Evolutionary conservation across 305 asterid species (phyloP).

Genomic region (Salvia sclarea): DNA sequence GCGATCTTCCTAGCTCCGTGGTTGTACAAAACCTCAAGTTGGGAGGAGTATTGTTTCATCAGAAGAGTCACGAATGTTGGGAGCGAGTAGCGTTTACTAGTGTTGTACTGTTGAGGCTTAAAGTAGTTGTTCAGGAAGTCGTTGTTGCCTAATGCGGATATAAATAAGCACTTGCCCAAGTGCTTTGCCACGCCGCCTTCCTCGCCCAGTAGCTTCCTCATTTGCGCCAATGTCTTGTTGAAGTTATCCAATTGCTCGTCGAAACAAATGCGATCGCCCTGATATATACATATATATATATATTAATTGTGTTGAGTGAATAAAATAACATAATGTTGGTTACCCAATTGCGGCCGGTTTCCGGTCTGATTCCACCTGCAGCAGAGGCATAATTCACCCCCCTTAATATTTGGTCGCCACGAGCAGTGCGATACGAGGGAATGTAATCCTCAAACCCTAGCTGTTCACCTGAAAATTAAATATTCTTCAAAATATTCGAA

Average conservation of each 20-base stretch:
- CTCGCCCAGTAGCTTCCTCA: constrained; percentile 56
- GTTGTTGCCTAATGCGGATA: constrained; percentile 71
- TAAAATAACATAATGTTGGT: no score
- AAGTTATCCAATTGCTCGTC: constrained; percentile 65
- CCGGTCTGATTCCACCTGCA: constrained; percentile 78
- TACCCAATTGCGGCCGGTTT: constrained; percentile 64
- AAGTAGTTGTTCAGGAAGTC: constrained; percentile 85
- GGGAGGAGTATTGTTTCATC: constrained; percentile 60
- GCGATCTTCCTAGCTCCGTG: constrained; percentile 76
- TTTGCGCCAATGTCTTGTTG: constrained; percentile 56
- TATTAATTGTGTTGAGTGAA: no score
- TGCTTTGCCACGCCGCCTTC: constrained; percentile 50
- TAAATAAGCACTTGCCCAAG: constrained; percentile 57
- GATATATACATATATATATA: no score
- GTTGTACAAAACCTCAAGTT: constrained; percentile 49
- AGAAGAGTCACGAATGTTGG: constrained; percentile 58
- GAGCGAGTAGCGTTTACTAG: constrained; percentile 57
- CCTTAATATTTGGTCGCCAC: constrained; percentile 55
- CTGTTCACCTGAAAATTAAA: constrained; percentile 49
- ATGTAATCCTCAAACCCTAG: constrained; percentile 63
- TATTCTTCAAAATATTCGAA: background rate
- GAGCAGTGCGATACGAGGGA: constrained; percentile 56
- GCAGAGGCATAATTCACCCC: constrained; percentile 89
- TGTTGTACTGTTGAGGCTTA: constrained; percentile 57
- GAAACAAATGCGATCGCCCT: constrained; percentile 67